Evolutionary conservation across 306 rosid genomes (phyloP), one percentile per base, ranked within the genome.

Genomic region (Trifolium pratense): DNA sequence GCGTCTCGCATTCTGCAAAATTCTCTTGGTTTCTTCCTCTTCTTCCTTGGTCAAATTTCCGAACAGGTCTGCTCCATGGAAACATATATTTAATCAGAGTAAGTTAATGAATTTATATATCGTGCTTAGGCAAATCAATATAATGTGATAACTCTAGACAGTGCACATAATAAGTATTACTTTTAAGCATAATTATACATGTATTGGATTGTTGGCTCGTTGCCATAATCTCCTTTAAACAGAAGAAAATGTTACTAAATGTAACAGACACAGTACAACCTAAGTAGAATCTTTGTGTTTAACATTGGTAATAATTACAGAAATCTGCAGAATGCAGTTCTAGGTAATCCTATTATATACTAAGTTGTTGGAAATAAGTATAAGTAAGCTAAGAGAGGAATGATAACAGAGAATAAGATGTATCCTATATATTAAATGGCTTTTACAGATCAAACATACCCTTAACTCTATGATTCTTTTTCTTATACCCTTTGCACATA

Each of bases 1-100:
- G 52, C 88, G 91, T 85, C 88, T 91, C 78, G 99, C 99, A 68
- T 87, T 79, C 74, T 83, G 78, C 88, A 95, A 66, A 79, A 95
- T 91, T 83, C 87, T 79, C 32, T 87, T 74, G 18, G 90, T 84
- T 84, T 90, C 99, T 84, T 90, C 82, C 81, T 83, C 79, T 32
- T 79, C 93, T 51, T 91, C 92, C 71, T 81, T 86, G 21, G 68
- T 79, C 73, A 77, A 72, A 61, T 66, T 79, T 43, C 80, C 85
- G 4, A 78, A 82, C 40, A 78, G 23, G 71, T 70, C 88, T 86
- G 49, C 77, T 56, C 78, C 84, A 43, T 37, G 59, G 74, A 78
- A 80, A 62, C 65, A 78, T 51, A 14, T 1, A 34, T 26, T 82
- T 39, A 59, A 66, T 58, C 3, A 25, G 32, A 59, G 71, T 46